phyloP scores from a whole-genome alignment of 352 stramenopile genomes.

The Stramenopiles sp. region DNA sequence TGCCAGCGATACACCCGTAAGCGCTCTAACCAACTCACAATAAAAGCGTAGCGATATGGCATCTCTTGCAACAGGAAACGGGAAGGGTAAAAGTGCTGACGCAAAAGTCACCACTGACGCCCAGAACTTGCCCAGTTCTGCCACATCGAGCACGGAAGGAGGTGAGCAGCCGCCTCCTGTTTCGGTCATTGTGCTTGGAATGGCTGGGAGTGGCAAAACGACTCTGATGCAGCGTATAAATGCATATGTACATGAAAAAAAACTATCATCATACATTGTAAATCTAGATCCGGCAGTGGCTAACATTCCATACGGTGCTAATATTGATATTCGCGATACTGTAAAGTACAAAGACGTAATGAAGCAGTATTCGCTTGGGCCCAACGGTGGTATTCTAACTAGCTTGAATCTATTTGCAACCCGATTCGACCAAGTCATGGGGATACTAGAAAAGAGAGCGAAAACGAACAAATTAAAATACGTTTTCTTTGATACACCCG shows the following conservation, averaged over 20 bases:
- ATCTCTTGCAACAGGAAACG: too few relatives aligned
- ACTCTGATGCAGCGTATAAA: slow-evolving; percentile 72
- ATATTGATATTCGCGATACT: slow-evolving; percentile 98
- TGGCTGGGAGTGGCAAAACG: slow-evolving; percentile 88
- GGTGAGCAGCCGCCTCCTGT: slow-evolving; percentile 33
- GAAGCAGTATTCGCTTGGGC: slow-evolving; percentile 86
- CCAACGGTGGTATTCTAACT: slow-evolving; percentile 97
- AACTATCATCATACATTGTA: slow-evolving; percentile 72
- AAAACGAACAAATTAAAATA: slow-evolving; percentile 38
- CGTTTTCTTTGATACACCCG: slow-evolving; percentile 90
- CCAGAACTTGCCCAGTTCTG: too few relatives aligned
- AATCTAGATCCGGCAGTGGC: slow-evolving; percentile 94
- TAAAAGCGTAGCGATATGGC: too few relatives aligned
- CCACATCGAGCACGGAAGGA: too few relatives aligned
- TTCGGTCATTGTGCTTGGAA: slow-evolving; percentile 70
- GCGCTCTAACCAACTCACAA: too few relatives aligned
- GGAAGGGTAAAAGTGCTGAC: too few relatives aligned
- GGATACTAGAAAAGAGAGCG: slow-evolving; percentile 69
- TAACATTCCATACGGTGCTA: slow-evolving; percentile 78
- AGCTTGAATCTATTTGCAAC: slow-evolving; percentile 97
- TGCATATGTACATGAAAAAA: slow-evolving; percentile 34
- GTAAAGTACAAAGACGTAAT: slow-evolving; percentile 90
- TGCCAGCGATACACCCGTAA: too few relatives aligned
- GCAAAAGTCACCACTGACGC: too few relatives aligned
- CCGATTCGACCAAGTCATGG: slow-evolving; percentile 95